Base-by-base conservation (phyloP, 2,329 filamentous ascomycete genomes). In the Microthyrium microscopicum region DNA sequence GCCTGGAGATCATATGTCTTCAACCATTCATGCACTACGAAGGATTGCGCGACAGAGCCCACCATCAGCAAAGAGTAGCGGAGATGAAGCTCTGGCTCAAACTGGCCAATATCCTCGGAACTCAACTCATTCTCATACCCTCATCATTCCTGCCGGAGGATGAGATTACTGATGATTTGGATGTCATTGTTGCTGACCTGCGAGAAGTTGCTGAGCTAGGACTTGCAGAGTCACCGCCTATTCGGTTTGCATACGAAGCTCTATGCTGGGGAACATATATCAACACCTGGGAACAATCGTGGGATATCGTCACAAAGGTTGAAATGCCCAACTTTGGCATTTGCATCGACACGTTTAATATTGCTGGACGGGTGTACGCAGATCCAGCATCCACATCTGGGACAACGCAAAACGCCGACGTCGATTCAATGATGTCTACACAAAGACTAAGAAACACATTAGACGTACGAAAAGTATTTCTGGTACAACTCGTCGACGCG, bases 1-100 rank as follows among this genome's bases (percentile, higher is more conserved):
- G 49, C 20, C 61, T 82, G 16, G 45, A 57, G 7, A 68, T 82
- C 42, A 61, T 82, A 42, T 75, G 71, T 40, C 62, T 85, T 1
- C 79, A 83, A 46, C 81, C 81, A 0, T 85, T 87, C 49, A 68
- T 70, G 57, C 70, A 82, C 54, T 84, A 78, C 53, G 81, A 85
- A 42, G 81, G 80, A 1, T 62, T 84, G 0, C 39, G 73, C 5
- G 71, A 83, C 51, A 61, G 76, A 7, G 44, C 53, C 12, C 60
- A 67, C 38, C 75, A 79, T 45, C 53, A 54, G 2, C 52, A 59
- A 18, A 61, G 72, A 4, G 54, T 84, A 20, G 58, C 68, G 13
- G 68, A 82, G 42, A 62, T 87, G 16, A 56, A 65, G 8, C 58
- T 76, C 16, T 87, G 79, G 80, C 73, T 85, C 42, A 49, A 65